Evolutionary conservation across 2,329 filamentous ascomycete species (phyloP).

Genomic region (Aspergillus sp.): DNA sequence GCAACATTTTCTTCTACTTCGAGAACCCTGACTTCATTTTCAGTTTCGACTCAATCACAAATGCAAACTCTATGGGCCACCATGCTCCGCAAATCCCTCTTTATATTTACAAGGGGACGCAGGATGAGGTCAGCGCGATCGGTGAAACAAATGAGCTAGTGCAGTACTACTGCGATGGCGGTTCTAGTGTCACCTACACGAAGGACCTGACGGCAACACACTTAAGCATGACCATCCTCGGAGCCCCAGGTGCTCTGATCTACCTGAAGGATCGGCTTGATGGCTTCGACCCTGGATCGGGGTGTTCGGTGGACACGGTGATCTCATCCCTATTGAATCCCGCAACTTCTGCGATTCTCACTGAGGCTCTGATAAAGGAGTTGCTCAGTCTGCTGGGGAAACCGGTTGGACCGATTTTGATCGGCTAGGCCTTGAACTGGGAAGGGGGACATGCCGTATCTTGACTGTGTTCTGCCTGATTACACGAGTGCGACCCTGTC

Average conservation of each 20-base stretch:
- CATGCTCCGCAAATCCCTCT: constrained; percentile 40
- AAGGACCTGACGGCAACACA: constrained; percentile 39
- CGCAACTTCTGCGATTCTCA: constrained; percentile 4
- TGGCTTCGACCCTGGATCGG: constrained; percentile 4
- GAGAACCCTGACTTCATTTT: constrained; percentile 13
- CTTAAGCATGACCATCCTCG: constrained; percentile 24
- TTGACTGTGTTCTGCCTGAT: no score
- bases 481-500: no score
- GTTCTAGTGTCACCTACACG: constrained; percentile 37
- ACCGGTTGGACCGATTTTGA: constrained; percentile 5
- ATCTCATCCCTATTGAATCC: constrained; percentile 10
- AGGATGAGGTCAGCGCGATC: constrained; percentile 38
- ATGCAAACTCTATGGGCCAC: constrained; percentile 24
- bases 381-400: constrained; percentile 5
- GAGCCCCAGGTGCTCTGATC: constrained; percentile 22
- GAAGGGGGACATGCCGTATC: no score
- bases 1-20: constrained; percentile 15
- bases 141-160: constrained; percentile 38
- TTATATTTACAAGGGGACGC: constrained; percentile 43
- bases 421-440: no score
- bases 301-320: constrained; percentile 8
- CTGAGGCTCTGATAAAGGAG: constrained; percentile 4
- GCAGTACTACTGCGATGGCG: constrained; percentile 31
- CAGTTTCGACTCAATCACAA: constrained; percentile 3
- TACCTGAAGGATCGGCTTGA: constrained; percentile 19